Base-by-base conservation (phyloP, 148 eudicot species). In the Suaeda aralocaspica region DNA sequence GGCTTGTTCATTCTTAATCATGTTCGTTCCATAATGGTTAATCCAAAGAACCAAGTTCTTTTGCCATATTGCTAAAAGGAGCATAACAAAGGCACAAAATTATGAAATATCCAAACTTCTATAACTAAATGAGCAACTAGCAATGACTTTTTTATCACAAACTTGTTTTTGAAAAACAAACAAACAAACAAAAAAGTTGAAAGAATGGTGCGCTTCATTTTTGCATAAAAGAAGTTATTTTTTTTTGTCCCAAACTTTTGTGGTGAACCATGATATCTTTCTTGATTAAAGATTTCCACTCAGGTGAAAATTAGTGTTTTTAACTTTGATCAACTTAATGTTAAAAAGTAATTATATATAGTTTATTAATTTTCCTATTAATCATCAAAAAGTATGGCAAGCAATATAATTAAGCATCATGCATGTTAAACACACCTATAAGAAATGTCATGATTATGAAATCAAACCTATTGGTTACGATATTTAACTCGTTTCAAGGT, bases 11-110 rank as follows among this genome's bases (percentile, higher is more conserved):
- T 68, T 39, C 73, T 14, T 59, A 75, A 60, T 68, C 72, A 68
- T 68, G 22, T 50, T 62, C 30, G 22, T 50, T 62, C 30, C 62
- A 51, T 39, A 61, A 61, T 39, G 49, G 30, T 5, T 67, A 68
- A 60, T 67, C 31, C 48, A 74, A 49, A 62, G 78, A 75, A 75
- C 66, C 78, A 68, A 68, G 36, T 75, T 75, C 78, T 61, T 61
- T 68, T 52, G 53, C 66, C 66, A 63, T 14, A 41, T 19, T 75
- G 73, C 61, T 67, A 30, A 67, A 61, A 67, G 30, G 59, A 33
- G 22, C 6, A 68, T 59, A 59, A 36, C 52, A 24, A 59, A 28
- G 39, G 33, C 33, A 19, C 53, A 21, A 25, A 69, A 57, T 50
- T 9, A 31, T 33, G 15, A 49, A 56, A 36, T 12, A 31, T 36